phyloP scores from a whole-genome alignment of 139 green algal genomes.

The Tetradesmus lagerheimii region DNA sequence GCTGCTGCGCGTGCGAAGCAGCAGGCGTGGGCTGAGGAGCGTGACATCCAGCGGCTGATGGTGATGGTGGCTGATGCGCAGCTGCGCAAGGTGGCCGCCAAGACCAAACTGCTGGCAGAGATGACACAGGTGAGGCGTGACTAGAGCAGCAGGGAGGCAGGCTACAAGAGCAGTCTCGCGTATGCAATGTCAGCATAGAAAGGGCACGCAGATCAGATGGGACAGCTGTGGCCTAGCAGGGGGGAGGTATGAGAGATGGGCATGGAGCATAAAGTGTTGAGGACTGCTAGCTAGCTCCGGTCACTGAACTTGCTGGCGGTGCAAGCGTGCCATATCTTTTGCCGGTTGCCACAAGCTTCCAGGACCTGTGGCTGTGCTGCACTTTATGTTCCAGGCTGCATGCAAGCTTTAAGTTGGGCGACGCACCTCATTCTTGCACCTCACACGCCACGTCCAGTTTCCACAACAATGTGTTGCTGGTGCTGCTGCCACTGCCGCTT shows the following conservation, averaged over 20 bases:
- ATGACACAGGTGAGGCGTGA: constrained; percentile 11
- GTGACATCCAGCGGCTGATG: constrained; percentile 83
- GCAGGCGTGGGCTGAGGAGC: constrained; percentile 82
- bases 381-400: too few species aligned
- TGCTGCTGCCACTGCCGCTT: neutral
- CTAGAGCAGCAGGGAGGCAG: neutral
- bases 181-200: too few species aligned
- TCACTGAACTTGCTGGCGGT: neutral
- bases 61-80: constrained; percentile 62
- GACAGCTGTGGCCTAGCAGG: neutral
- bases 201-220: neutral
- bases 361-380: too few species aligned
- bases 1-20: constrained; percentile 51
- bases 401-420: too few species aligned
- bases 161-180: too few species aligned
- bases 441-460: too few species aligned
- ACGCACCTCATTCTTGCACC: too few species aligned
- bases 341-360: too few species aligned
- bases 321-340: too few species aligned
- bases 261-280: neutral
- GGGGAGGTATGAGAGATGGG: neutral
- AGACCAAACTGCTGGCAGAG: constrained; percentile 62
- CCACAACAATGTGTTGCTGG: neutral
- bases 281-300: neutral
- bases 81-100: constrained; percentile 66